These are phyloP conservation scores for Acorus calamus DNA, from an alignment of 106 monocot genomes.

Conservation along the genomic window DNA sequence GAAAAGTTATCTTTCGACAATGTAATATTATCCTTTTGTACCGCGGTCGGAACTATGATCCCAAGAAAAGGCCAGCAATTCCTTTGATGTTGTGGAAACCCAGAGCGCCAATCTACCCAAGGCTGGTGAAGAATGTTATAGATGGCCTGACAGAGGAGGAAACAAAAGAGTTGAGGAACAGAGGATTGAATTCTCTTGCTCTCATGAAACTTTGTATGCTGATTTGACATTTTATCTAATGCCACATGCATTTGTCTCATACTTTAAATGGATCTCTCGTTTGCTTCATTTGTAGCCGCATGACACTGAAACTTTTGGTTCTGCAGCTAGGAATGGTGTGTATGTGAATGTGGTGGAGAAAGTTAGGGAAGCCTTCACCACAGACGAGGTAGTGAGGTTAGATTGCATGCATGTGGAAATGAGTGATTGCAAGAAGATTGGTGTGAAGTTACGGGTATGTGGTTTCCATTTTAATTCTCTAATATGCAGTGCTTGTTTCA, in stretches of 20 bases:
- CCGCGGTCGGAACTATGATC: constrained; percentile 76
- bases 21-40: constrained; percentile 69
- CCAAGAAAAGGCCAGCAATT: constrained; percentile 42
- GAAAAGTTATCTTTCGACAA: constrained; percentile 51
- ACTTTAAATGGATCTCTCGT: neutral
- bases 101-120: constrained; percentile 69
- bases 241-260: too few species aligned
- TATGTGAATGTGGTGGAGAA: constrained; percentile 73
- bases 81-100: constrained; percentile 93
- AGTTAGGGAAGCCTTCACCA: constrained; percentile 57
- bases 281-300: neutral
- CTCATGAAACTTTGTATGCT: constrained; percentile 73
- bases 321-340: constrained; percentile 83
- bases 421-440: constrained; percentile 89
- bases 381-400: constrained; percentile 61
- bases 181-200: constrained; percentile 56
- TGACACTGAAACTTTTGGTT: neutral
- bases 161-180: constrained; percentile 77
- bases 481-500: too few species aligned
- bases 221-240: neutral
- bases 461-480: too few species aligned
- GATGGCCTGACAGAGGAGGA: constrained; percentile 71
- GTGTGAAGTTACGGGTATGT: constrained; percentile 78
- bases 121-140: constrained; percentile 58
- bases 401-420: constrained; percentile 53